Conservation (phyloP, 139 green algal species). For the Edaphochlamys debaryana region DNA sequence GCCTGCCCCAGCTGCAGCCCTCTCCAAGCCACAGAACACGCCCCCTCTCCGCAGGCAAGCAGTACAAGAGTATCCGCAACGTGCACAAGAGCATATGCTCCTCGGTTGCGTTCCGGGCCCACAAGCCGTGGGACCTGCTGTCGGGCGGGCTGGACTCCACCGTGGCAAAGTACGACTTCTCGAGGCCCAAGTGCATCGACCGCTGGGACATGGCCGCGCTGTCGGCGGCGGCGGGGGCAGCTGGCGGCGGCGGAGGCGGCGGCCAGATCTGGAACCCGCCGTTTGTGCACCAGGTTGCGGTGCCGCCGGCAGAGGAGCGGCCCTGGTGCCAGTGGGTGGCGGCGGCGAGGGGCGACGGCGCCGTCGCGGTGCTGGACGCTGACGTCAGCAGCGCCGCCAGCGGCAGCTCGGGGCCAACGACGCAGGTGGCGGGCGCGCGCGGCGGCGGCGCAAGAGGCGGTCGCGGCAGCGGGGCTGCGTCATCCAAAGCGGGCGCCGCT, state of each 20-base stretch:
- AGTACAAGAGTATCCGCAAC: constrained; percentile 62
- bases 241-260: constrained; percentile 4
- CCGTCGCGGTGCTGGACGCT: constrained; percentile 49
- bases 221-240: background rate
- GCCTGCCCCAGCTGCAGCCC: no score
- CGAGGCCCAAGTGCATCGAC: constrained; percentile 46
- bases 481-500: background rate
- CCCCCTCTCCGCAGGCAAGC: constrained; percentile 19
- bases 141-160: constrained; percentile 69
- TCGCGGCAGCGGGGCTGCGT: background rate
- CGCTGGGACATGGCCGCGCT: constrained; percentile 41
- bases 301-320: constrained; percentile 42
- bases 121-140: constrained; percentile 73
- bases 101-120: constrained; percentile 60
- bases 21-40: no score
- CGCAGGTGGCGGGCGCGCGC: background rate
- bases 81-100: constrained; percentile 71
- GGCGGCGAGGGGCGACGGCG: constrained; percentile 61
- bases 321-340: constrained; percentile 34
- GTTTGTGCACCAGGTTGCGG: constrained; percentile 65
- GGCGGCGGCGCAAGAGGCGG: background rate
- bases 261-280: constrained; percentile 77
- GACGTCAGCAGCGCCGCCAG: constrained; percentile 37
- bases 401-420: constrained; percentile 21
- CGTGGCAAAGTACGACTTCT: constrained; percentile 62